Evolutionary conservation across 2,329 filamentous ascomycete genomes (phyloP), one percentile per base, ranked within the genome.

Genomic region (Diaporthe australafricana): DNA sequence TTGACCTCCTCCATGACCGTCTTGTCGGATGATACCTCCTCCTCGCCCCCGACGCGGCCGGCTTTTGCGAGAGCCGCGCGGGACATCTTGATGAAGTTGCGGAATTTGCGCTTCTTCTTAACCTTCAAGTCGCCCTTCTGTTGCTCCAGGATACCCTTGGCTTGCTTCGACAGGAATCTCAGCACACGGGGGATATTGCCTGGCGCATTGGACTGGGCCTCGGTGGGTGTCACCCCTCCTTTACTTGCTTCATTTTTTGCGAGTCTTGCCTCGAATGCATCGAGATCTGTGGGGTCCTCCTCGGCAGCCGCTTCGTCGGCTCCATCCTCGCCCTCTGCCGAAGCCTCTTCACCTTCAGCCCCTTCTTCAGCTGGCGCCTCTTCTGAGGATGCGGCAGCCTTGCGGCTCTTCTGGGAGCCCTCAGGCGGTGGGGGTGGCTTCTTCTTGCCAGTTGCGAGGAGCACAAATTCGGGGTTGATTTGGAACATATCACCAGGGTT

Each of bases 401-500:
- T 20, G 81, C 76, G 12, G 79, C 5, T 70, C 73, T 25, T 68
- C 45, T 45, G 77, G 74, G 22, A 72, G 35, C 27, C 27, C 52
- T 66, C n/a, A 27, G 65, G 56, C 38, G n/a, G 68, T 60, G 55
- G 70, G 70, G 38, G 67, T 55, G 53, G 82, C 83, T 95, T 96
- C 62, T 89, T 88, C 32, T 89, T 87, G 72, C 96, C 96, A 1
- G 95, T 98, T 42, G 94, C 96, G 78, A 89, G 95, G 82, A 99
- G 88, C 70, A 99, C 96, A 77, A 92, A 91, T 48, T 98, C 94
- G 45, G 93, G 88, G 25, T 98, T 93, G 77, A 99, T 96, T 81
- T 97, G 94, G 87, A 99, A 99, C 91, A 99, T 94, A 81, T 99
- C 96, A 76, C 96, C 96, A 3, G 96, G 97, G 82, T 99, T 99